phyloP scores from a whole-genome alignment of 768 basidiomycete species.

The Mrakia blollopis region DNA sequence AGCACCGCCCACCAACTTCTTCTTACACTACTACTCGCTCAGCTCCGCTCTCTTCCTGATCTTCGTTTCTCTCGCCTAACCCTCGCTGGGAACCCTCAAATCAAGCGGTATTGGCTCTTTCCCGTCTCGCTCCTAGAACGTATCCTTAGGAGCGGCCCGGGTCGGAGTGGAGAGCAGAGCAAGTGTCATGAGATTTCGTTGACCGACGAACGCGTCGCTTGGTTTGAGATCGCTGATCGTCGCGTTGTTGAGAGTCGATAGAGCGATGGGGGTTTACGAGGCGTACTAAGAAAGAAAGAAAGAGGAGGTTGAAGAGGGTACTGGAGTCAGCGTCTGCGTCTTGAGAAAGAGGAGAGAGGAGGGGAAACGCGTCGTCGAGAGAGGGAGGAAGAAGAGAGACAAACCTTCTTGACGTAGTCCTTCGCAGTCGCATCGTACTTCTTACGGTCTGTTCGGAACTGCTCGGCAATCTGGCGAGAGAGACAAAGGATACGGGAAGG shows the following conservation, averaged over 20 bases:
- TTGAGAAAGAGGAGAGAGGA: not conserved
- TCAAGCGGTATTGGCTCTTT: too few species aligned
- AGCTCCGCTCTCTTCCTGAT: too few species aligned
- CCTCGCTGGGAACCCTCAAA: too few species aligned
- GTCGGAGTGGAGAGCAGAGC: not conserved
- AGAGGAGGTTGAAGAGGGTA: not conserved
- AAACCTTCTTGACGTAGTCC: conserved; percentile 26
- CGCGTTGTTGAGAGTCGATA: not conserved
- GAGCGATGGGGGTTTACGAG: not conserved
- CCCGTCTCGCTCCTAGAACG: too few species aligned
- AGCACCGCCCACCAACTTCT: too few species aligned
- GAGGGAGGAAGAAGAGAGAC: not conserved
- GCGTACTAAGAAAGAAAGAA: not conserved
- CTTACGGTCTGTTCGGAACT: conserved; percentile 22
- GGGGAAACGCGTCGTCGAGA: not conserved
- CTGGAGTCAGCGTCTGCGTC: not conserved
- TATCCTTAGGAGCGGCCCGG: too few species aligned
- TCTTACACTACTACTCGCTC: too few species aligned
- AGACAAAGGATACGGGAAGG: conserved; percentile 3
- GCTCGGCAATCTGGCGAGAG: conserved; percentile 36
- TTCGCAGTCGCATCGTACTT: conserved; percentile 28
- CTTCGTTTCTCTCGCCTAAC: too few species aligned
- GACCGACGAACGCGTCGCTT: too few species aligned
- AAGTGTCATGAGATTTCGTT: conserved; percentile 14
- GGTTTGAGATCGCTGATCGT: not conserved